Conservation (phyloP, 2,329 filamentous ascomycete species). For the Exophiala lecanii-corni region DNA sequence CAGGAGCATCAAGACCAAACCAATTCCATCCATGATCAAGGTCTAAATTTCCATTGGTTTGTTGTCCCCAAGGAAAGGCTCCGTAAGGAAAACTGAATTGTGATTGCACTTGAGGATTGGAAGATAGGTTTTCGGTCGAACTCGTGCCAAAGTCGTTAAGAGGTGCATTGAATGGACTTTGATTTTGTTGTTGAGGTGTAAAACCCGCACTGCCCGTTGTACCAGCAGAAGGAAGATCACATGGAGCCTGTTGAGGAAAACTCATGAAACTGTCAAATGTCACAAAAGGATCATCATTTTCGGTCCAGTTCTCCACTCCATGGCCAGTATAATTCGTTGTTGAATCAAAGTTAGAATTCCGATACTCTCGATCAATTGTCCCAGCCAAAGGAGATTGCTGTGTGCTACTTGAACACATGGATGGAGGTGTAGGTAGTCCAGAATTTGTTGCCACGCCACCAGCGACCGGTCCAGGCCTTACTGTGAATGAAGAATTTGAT, state of each 20-base stretch:
- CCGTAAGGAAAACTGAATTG: slow-evolving; percentile 16
- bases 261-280: slow-evolving; percentile 28
- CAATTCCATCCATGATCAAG: slow-evolving; percentile 41
- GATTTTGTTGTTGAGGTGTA: slow-evolving; percentile 18
- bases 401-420: slow-evolving; percentile 16
- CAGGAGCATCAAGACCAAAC: slow-evolving; percentile 28
- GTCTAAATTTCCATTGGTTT: slow-evolving; percentile 26
- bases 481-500: too few species aligned
- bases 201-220: slow-evolving; percentile 13
- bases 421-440: slow-evolving; percentile 26
- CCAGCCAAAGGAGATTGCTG: slow-evolving; percentile 23
- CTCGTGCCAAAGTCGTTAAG: slow-evolving; percentile 11
- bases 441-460: slow-evolving; percentile 8
- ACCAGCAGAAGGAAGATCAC: slow-evolving; percentile 17
- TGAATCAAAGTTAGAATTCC: slow-evolving; percentile 13
- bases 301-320: slow-evolving; percentile 17
- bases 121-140: slow-evolving; percentile 2
- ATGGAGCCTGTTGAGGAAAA: slow-evolving; percentile 16
- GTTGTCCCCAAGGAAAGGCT: slow-evolving; percentile 14
- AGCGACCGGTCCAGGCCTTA: too few species aligned
- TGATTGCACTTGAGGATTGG: not conserved
- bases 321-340: slow-evolving; percentile 14
- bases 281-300: slow-evolving; percentile 26
- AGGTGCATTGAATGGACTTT: slow-evolving; percentile 15
- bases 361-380: slow-evolving; percentile 12